Evolutionary conservation across 805 yeast species (phyloP), one percentile per base, ranked within the genome.

Genomic region (Candida wancherniae): DNA sequence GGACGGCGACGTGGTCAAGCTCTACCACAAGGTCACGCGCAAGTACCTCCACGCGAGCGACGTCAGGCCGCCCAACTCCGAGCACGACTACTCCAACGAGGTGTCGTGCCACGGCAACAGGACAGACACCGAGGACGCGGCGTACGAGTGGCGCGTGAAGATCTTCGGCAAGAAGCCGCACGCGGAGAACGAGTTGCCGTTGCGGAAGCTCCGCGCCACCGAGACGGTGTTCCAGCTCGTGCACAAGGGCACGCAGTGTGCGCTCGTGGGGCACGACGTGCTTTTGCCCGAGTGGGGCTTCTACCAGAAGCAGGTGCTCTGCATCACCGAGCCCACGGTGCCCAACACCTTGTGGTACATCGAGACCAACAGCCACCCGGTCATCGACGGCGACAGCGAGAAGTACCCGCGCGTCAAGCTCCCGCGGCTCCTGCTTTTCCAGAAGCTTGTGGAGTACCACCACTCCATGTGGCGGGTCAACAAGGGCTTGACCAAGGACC

Each of bases 31-130:
- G 36, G 39, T 47, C 2, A 82, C 97, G 1, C 73, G 79, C 10
- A 75, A 76, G 40, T 74, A 83, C 26, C 58, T 92, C 31, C 78
- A 78, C 42, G 82, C 86, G 14, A 77, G 70, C 41, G 83, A 84
- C 39, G 47, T 72, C 29, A 75, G 88, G 38, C 96, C 97, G 3
- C 96, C 95, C 7, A 74, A 87, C 16, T 74, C 90, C 7, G 95
- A 85, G 51, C 92, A 85, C 49, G 97, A 92, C 34, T 88, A 90
- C 57, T 80, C 87, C 50, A 73, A 71, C 42, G 95, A 87, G 56
- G 94, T 87, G 1, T 72, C 84, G 16, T 77, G 85, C 41, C 63
- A 76, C 34, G 92, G 90, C 4, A 73, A 72, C 55, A 55, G 66
- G 5, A 39, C 37, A 5, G 73, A 77, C 1, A 59, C 61, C 2